Evolutionary conservation across 1,284 basidiomycete species (phyloP), one percentile per base, ranked within the genome.

Genomic region (Austroboletus olivaceoglutinosus): DNA sequence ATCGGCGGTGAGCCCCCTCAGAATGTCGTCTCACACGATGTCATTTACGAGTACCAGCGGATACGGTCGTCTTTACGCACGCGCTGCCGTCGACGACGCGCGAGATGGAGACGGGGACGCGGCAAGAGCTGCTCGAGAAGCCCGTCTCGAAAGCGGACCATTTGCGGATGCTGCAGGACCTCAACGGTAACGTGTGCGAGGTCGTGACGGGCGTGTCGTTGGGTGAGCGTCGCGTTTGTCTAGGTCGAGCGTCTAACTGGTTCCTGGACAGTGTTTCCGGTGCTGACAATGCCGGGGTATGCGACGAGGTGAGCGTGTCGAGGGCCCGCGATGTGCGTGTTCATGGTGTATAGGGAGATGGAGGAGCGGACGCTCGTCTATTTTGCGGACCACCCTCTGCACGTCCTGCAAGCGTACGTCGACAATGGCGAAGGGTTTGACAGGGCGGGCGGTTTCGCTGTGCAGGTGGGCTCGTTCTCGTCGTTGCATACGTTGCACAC

Each of bases 391-490:
- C 91, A 82, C 64, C 73, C 84, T 0, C 65, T 72, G 30, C 70
- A 82, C 30, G 63, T 92, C 8, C 73, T 98, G 13, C 67, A 90
- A 58, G 91, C 93, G 0, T 98, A 98, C 62, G 92, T 88, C 29
- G 86, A 93, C 30, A 89, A 81, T 47, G 89, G 86, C 1, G 96
- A 99, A 70, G 96, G 96, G 0, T 67, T 88, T 42, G 93, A 97
- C 64, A 81, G 93, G 19, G 95, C 95, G 0, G 96, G 95, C 5
- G 96, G 96, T 0, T 98, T 98, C 67, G 93, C 93, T 3, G 86
- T 96, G 42, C 96, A 98, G 78, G 92, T 91, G 15, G 4, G 22
- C 13, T 15, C 36, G 4, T 8, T 21, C 9, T 2, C 2, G 36
- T 13, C 37, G 21, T 25, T 8, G 12, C 22, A 37, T 9, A 3